Conservation (phyloP, 768 basidiomycete species). For the Butyriboletus loyo region DNA sequence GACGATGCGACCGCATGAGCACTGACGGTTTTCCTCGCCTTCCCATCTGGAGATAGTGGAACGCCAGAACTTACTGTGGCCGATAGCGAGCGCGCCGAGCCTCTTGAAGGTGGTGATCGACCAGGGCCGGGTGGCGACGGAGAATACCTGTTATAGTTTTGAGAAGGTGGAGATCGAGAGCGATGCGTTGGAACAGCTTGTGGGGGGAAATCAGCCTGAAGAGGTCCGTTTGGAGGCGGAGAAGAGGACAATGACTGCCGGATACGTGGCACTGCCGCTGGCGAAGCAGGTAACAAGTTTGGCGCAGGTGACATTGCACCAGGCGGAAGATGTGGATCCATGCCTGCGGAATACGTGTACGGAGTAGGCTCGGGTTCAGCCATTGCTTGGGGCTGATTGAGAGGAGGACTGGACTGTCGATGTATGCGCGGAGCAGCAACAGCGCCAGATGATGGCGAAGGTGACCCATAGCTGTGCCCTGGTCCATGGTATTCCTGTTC, state of each 20-base stretch:
- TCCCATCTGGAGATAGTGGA: constrained; percentile 42
- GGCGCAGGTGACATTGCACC: constrained; percentile 51
- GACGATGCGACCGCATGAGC: constrained; percentile 52
- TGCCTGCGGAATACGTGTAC: constrained; percentile 25
- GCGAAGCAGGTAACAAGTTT: constrained; percentile 20
- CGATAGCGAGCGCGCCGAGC: constrained; percentile 67
- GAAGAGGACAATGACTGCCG: constrained; percentile 34
- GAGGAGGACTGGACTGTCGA: constrained; percentile 25
- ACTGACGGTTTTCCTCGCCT: constrained; percentile 61
- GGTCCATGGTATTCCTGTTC: constrained; percentile 75
- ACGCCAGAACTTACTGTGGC: constrained; percentile 53
- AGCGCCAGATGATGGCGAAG: constrained; percentile 25
- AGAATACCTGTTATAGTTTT: constrained; percentile 37
- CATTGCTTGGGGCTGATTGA: constrained; percentile 29
- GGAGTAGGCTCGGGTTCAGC: constrained; percentile 28
- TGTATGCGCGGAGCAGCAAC: constrained; percentile 20
- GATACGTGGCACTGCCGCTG: constrained; percentile 22
- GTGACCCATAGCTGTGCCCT: constrained; percentile 23
- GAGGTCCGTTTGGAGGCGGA: constrained; percentile 26
- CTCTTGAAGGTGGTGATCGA: constrained; percentile 31
- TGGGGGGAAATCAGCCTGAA: constrained; percentile 18
- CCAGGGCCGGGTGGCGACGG: constrained; percentile 26
- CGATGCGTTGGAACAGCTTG: constrained; percentile 37
- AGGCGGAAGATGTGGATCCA: constrained; percentile 48
- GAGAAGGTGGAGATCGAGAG: constrained; percentile 55